Percentiles rank a stretch among this genome's conserved stretches.
Evolutionary conservation across 768 basidiomycete genomes (phyloP).

Genomic region (Boletus pseudopeckii): DNA sequence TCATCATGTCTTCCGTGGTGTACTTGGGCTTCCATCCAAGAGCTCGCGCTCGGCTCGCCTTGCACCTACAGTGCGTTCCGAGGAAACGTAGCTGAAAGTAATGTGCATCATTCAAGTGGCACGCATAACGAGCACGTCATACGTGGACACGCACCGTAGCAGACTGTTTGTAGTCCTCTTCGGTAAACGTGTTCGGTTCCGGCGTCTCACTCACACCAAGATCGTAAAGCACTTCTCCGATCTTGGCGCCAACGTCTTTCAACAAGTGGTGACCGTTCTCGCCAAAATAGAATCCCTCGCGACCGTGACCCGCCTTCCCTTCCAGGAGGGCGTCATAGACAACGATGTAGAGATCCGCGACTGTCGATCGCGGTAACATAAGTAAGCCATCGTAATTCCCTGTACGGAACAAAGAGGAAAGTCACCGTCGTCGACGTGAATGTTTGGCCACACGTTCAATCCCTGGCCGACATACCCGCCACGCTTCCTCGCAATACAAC

Average conservation of each 20-base stretch:
- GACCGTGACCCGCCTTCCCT: constrained; percentile 23
- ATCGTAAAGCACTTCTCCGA: constrained; percentile 33
- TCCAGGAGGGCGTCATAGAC: constrained; percentile 40
- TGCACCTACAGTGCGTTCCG: constrained; percentile 23
- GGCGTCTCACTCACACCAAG: constrained; percentile 16
- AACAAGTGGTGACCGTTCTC: constrained; percentile 49
- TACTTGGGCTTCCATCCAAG: constrained; percentile 34
- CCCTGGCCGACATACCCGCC: constrained; percentile 60
- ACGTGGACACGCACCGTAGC: constrained; percentile 1
- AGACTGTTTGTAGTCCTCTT: constrained; percentile 14
- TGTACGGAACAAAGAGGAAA: not conserved
- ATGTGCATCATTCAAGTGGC: not conserved
- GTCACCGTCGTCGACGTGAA: constrained; percentile 48
- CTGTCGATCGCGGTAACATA: not conserved
- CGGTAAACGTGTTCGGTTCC: constrained; percentile 42
- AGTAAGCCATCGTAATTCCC: not conserved
- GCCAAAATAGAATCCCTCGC: constrained; percentile 53
- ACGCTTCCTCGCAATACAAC: constrained; percentile 45
- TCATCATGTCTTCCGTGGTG: constrained; percentile 25
- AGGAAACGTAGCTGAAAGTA: constrained; percentile 12
- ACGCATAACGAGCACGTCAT: not conserved
- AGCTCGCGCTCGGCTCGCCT: constrained; percentile 17
- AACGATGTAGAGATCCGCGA: constrained; percentile 41
- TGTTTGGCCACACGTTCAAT: constrained; percentile 58
- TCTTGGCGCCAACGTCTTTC: constrained; percentile 42